Conservation (phyloP, 2,329 filamentous ascomycete species). For the Fusarium sp. region DNA sequence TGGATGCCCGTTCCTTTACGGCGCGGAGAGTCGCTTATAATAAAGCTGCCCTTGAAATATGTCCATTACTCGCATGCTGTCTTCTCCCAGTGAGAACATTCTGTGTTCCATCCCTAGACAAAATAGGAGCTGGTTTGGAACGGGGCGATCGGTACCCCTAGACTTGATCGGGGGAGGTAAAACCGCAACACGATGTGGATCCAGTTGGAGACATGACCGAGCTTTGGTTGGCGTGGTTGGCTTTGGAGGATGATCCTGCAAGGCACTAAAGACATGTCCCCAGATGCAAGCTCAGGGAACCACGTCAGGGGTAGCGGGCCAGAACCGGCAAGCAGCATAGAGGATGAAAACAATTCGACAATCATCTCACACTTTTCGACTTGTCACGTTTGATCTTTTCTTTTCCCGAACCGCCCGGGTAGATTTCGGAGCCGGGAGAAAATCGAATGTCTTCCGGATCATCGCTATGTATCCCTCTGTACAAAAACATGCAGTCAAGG, state of each 20-base stretch:
- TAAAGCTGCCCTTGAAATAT: not conserved
- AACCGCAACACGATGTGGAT: constrained; percentile 38
- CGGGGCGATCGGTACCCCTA: constrained; percentile 36
- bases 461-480: constrained; percentile 3
- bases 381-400: constrained; percentile 23
- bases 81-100: not conserved
- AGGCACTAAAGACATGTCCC: constrained; percentile 33
- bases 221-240: constrained; percentile 43
- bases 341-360: constrained; percentile 19
- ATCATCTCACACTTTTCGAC: not conserved
- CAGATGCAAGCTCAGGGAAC: constrained; percentile 30
- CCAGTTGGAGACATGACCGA: constrained; percentile 29
- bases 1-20: not conserved
- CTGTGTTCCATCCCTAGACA: not conserved
- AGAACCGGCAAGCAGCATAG: constrained; percentile 18
- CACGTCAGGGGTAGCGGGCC: constrained; percentile 41
- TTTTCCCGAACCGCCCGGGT: constrained; percentile 10
- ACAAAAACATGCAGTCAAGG: constrained; percentile 1
- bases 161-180: constrained; percentile 41
- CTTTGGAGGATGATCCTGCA: constrained; percentile 40
- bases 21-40: not conserved
- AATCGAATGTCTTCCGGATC: constrained; percentile 1
- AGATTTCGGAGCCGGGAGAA: constrained; percentile 30
- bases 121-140: constrained; percentile 23
- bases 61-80: not conserved